These are phyloP conservation scores for Chytridium lagenaria DNA, from an alignment of 371 early-diverging fungal species.

Conservation along the genomic window DNA sequence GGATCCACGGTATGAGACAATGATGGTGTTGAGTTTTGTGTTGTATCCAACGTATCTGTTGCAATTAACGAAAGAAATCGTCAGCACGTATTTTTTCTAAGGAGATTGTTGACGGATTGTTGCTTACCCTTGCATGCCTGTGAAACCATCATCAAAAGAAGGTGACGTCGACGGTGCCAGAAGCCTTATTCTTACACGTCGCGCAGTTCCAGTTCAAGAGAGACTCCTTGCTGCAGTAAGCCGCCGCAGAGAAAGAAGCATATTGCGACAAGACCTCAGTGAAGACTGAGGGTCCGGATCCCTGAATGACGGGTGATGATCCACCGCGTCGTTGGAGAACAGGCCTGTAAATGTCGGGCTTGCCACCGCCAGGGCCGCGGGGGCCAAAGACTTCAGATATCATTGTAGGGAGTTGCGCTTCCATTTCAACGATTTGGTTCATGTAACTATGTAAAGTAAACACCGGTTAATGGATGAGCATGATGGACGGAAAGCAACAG, in stretches of 20 bases:
- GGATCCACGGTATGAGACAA: constrained; percentile 44
- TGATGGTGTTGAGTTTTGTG: constrained; percentile 33
- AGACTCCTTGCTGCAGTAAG: constrained; percentile 6
- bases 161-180: constrained; percentile 25
- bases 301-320: background rate
- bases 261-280: background rate
- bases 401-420: background rate
- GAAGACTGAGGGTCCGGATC: background rate
- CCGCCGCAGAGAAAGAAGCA: background rate
- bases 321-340: constrained; percentile 9
- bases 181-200: constrained; percentile 7
- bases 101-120: no score
- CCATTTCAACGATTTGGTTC: background rate
- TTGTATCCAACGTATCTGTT: constrained; percentile 42
- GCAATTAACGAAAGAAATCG: background rate
- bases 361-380: constrained; percentile 5
- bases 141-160: constrained; percentile 18
- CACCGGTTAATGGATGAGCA: no score
- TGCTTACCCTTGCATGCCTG: constrained; percentile 27
- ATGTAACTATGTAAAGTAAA: background rate
- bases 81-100: no score
- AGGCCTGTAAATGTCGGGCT: background rate
- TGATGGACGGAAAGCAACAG: background rate
- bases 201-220: constrained; percentile 9
- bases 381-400: constrained; percentile 6